Base-by-base conservation (phyloP, 805 yeast species). In the Sporopachydermia lactativora region DNA sequence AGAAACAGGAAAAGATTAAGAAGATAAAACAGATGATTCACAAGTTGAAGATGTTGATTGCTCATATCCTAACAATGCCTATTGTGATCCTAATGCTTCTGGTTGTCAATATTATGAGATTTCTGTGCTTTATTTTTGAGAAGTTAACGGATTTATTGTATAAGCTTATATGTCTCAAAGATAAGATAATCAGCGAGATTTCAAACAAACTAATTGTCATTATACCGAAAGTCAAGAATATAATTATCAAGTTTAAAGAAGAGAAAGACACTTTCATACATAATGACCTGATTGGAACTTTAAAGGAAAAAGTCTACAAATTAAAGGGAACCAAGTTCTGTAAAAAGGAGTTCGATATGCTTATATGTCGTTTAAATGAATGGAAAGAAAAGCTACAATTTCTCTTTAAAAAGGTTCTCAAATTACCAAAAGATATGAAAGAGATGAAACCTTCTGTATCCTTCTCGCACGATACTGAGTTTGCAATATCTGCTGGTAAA, bases 371-470 rank as follows among this genome's bases (percentile, higher is more conserved):
- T 8, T n/a, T 24, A 8, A 8, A 8, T 24, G n/a, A 24, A 24
- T 24, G 31, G 31, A 24, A 24, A 24, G 31, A 24, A 24, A 24
- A 24, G 31, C 13, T 24, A 8, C 13, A 24, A 24, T 24, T 8
- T 24, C 8, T 24, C n/a, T n/a, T 24, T 8, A 8, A n/a, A 8
- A 24, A 24, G n/a, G n/a, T 24, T 8, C 8, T 24, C 31, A 24
- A 24, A 24, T 8, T 24, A 8, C 31, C 31, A 8, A 24, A 24
- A n/a, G 31, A 24, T n/a, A 24, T 24, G 13, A 24, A 24, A 24
- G 31, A 24, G n/a, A 24, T n/a, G 31, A 24, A 24, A 24, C 31
- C 31, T 24, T 24, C 31, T 8, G 31, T 24, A 24, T 24, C 31
- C 8, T 24, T 24, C n/a, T 24, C 31, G 8, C 31, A 24, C n/a